phyloP scores from a whole-genome alignment of 345 rosid species.

The Citrus sinensis region DNA sequence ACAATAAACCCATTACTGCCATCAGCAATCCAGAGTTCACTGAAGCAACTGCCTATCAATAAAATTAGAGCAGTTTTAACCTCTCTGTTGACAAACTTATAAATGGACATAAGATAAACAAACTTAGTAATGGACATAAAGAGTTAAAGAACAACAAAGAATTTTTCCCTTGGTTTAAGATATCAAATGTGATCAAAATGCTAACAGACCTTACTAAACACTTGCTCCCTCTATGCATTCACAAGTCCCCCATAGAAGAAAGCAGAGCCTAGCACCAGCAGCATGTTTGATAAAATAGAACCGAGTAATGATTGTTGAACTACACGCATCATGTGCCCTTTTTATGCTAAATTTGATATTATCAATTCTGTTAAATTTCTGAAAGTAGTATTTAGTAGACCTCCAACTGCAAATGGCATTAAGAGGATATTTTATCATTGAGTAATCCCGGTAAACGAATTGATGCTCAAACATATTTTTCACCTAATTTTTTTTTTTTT shows the following conservation, averaged over 20 bases:
- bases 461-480: background rate
- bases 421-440: background rate
- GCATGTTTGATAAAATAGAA: conserved; percentile 53
- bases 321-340: conserved; percentile 40
- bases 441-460: background rate
- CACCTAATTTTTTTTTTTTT: background rate
- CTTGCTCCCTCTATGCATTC: conserved; percentile 35
- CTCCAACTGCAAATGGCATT: conserved; percentile 38
- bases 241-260: conserved; percentile 52
- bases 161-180: background rate
- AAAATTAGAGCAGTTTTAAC: background rate
- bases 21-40: conserved; percentile 45
- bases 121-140: too few species aligned
- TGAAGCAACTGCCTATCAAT: conserved; percentile 39
- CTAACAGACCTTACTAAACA: conserved; percentile 34
- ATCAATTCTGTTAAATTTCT: conserved; percentile 56
- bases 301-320: conserved; percentile 56
- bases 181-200: background rate
- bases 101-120: too few species aligned
- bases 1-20: conserved; percentile 47
- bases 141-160: background rate
- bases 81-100: background rate
- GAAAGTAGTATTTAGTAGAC: conserved; percentile 49
- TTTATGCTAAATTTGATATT: conserved; percentile 45
- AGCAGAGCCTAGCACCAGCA: conserved; percentile 55